A percentile compares a stretch with the other conserved stretches of the same genome.
Conservation (phyloP, 805 yeast species). For the Danielia reshetovae region DNA sequence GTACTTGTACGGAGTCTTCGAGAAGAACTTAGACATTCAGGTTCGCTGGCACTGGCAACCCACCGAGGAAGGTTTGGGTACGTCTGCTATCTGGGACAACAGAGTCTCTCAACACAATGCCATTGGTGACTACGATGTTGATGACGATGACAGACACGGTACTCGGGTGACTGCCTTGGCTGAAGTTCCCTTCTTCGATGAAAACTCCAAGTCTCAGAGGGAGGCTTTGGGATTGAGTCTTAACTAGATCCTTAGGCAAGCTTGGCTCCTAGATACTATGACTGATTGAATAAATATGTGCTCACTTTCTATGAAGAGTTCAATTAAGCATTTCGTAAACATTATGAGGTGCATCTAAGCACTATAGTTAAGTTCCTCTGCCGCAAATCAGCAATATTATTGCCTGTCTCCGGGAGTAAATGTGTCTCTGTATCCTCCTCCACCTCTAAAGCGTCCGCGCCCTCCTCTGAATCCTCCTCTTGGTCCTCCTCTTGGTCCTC, state of each 20-base stretch:
- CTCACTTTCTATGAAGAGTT: no score
- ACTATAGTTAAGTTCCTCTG: no score
- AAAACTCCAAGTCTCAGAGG: conserved; percentile 4
- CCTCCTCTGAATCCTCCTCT: conserved; percentile 24
- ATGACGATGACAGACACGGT: conserved; percentile 5
- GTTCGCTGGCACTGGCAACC: conserved; percentile 47
- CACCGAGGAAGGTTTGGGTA: conserved; percentile 18
- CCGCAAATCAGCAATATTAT: no score
- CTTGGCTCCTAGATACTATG: no score
- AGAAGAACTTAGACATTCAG: conserved; percentile 20
- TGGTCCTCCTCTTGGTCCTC: conserved; percentile 27
- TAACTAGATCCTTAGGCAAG: not conserved
- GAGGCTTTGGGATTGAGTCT: conserved; percentile 4
- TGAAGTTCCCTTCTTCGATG: conserved; percentile 4
- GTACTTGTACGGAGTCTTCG: conserved; percentile 43
- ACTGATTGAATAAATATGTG: no score
- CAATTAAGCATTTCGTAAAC: no score
- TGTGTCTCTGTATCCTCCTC: conserved; percentile 19
- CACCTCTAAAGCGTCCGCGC: conserved; percentile 17
- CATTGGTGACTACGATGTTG: conserved; percentile 2
- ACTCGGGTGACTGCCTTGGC: conserved; percentile 4
- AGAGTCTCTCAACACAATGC: conserved; percentile 11
- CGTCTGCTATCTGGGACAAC: conserved; percentile 14
- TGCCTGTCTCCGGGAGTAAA: not conserved
- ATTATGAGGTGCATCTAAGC: no score